A percentile compares a stretch with the other conserved stretches of the same genome.
Conservation (phyloP, 148 eudicot genomes). For the Vaccinium vitisidaea region DNA sequence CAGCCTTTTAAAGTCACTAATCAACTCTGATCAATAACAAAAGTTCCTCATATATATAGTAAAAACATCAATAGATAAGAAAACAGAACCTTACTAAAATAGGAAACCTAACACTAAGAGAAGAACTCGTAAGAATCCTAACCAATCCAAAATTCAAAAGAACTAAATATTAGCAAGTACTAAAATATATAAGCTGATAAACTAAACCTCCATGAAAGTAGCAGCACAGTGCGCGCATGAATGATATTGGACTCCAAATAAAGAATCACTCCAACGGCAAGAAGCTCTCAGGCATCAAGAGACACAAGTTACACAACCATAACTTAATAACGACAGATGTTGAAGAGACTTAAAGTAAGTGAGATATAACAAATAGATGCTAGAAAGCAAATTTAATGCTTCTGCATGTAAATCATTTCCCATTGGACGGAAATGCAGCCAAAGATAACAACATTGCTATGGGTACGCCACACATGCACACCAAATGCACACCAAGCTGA, state of each 20-base stretch:
- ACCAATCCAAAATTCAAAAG: not conserved
- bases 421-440: not conserved
- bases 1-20: not conserved
- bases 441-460: not conserved
- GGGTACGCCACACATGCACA: too few species aligned
- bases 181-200: not conserved
- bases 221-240: not conserved
- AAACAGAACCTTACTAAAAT: not conserved
- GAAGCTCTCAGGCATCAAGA: not conserved
- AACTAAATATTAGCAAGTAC: not conserved
- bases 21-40: too few species aligned
- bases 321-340: not conserved
- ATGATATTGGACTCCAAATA: not conserved
- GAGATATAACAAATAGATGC: slow-evolving; percentile 5
- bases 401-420: not conserved
- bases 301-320: not conserved
- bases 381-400: not conserved
- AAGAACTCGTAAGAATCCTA: not conserved
- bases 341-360: slow-evolving; percentile 6
- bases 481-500: too few species aligned
- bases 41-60: not conserved
- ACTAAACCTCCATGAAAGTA: not conserved
- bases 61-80: not conserved
- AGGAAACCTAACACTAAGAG: not conserved
- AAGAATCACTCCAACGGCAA: not conserved